Evolutionary conservation across 129 eudicot species (phyloP).

Genomic region (Rutidosis leptorrhynchoides): DNA sequence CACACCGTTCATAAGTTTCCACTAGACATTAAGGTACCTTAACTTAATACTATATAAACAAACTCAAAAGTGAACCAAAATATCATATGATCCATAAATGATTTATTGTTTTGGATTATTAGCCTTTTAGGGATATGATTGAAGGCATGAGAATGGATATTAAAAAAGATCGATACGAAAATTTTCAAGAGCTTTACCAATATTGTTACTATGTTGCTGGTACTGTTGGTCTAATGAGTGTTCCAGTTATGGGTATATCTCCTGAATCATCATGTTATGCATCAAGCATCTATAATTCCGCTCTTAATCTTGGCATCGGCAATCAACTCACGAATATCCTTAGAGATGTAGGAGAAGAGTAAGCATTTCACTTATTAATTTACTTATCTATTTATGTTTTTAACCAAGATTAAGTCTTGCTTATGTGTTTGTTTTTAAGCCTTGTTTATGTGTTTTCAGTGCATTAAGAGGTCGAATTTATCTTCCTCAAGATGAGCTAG

Average conservation of each 20-base stretch:
- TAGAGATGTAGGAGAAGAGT: conserved; percentile 98
- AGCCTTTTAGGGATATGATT: conserved; percentile 97
- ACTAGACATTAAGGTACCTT: conserved; percentile 74
- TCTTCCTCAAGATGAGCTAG: conserved; percentile 89
- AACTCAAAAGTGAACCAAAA: neutral
- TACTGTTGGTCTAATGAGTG: conserved; percentile 89
- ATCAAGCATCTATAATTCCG: conserved; percentile 61
- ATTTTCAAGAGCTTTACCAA: conserved; percentile 65
- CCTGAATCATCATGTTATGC: conserved; percentile 58
- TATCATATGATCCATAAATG: conserved; percentile 1
- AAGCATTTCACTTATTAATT: conserved; percentile 23
- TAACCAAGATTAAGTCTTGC: no score
- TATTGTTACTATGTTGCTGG: conserved; percentile 95
- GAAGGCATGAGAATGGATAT: conserved; percentile 97
- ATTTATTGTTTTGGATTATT: neutral
- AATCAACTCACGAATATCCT: conserved; percentile 95
- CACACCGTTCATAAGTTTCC: conserved; percentile 74
- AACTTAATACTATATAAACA: neutral
- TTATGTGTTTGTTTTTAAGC: neutral
- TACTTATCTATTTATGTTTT: no score
- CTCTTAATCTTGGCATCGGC: conserved; percentile 77
- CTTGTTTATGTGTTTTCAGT: conserved; percentile 28
- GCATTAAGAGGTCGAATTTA: conserved; percentile 83
- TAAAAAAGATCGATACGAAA: conserved; percentile 58
- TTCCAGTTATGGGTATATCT: conserved; percentile 87